Evolutionary conservation across 2,329 filamentous ascomycete genomes (phyloP).

Genomic region (Parastagonospora nodorum): DNA sequence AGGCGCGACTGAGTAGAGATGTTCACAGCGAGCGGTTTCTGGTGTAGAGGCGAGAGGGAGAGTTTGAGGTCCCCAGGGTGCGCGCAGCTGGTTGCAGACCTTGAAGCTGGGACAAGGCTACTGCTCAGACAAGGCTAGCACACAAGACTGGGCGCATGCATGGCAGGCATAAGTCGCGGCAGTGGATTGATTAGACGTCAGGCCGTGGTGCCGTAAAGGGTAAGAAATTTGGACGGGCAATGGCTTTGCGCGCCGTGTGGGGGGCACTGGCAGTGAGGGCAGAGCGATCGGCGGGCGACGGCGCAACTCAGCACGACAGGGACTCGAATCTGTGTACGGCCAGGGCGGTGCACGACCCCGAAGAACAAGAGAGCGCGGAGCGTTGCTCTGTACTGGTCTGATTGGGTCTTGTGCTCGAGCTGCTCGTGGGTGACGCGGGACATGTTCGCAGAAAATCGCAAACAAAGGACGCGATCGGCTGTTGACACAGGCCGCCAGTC

Average conservation of each 20-base stretch:
- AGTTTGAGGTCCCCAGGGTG: background rate
- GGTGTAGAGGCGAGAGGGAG: conserved; percentile 15
- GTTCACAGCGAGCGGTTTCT: conserved; percentile 12
- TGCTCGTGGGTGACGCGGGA: conserved; percentile 1
- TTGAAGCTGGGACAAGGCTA: background rate
- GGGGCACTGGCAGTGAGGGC: conserved; percentile 19
- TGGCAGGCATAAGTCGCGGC: conserved; percentile 19
- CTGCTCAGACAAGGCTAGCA: conserved; percentile 11
- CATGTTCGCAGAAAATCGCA: conserved; percentile 13
- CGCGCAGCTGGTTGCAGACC: conserved; percentile 1
- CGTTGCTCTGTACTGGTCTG: background rate
- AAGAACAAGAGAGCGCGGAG: background rate
- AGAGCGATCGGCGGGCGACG: conserved; percentile 29
- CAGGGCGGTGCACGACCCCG: conserved; percentile 7
- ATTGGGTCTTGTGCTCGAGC: background rate
- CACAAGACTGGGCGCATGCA: conserved; percentile 23
- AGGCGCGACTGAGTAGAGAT: conserved; percentile 1
- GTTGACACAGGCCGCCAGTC: background rate
- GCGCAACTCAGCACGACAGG: conserved; percentile 6
- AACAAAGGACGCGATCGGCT: conserved; percentile 18
- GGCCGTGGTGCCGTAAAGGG: conserved; percentile 2
- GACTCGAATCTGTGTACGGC: background rate
- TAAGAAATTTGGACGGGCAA: conserved; percentile 16
- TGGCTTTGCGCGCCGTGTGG: background rate
- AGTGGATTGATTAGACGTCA: conserved; percentile 1